These are phyloP conservation scores for Penicillium argentinense DNA, from an alignment of 495 filamentous ascomycete species.

Conservation along the genomic window DNA sequence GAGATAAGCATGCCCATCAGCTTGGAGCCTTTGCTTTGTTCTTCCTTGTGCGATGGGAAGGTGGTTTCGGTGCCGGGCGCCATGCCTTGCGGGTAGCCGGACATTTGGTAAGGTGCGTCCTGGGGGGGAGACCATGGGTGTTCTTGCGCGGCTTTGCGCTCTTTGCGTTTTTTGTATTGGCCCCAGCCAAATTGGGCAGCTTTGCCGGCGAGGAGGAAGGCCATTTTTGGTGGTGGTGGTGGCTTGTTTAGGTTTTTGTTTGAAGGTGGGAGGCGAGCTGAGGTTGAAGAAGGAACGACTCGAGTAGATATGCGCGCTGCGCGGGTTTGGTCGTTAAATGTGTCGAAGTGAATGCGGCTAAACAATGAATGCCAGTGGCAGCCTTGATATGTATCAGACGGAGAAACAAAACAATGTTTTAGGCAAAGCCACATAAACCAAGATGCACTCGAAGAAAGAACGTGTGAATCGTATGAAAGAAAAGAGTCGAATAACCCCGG, in stretches of 20 bases:
- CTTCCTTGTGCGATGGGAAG: constrained; percentile 5
- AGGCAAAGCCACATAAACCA: constrained; percentile 21
- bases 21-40: constrained; percentile 16
- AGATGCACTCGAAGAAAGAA: constrained; percentile 1
- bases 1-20: constrained; percentile 22
- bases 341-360: background rate
- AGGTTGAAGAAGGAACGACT: constrained; percentile 26
- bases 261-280: background rate
- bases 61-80: constrained; percentile 19
- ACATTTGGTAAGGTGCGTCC: constrained; percentile 17
- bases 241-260: background rate
- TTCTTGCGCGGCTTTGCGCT: constrained; percentile 29
- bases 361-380: constrained; percentile 18
- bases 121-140: constrained; percentile 9
- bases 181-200: constrained; percentile 31
- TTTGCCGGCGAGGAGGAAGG: constrained; percentile 32
- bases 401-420: constrained; percentile 3
- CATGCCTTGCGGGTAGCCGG: constrained; percentile 21
- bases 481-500: too few species aligned
- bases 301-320: constrained; percentile 4
- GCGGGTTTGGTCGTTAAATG: background rate
- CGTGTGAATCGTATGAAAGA: too few species aligned
- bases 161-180: constrained; percentile 32
- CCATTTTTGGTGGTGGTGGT: constrained; percentile 16
- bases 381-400: constrained; percentile 12